Evolutionary conservation across 768 basidiomycete genomes (phyloP), one percentile per base, ranked within the genome.

Genomic region (Auricularia auricula-judae): DNA sequence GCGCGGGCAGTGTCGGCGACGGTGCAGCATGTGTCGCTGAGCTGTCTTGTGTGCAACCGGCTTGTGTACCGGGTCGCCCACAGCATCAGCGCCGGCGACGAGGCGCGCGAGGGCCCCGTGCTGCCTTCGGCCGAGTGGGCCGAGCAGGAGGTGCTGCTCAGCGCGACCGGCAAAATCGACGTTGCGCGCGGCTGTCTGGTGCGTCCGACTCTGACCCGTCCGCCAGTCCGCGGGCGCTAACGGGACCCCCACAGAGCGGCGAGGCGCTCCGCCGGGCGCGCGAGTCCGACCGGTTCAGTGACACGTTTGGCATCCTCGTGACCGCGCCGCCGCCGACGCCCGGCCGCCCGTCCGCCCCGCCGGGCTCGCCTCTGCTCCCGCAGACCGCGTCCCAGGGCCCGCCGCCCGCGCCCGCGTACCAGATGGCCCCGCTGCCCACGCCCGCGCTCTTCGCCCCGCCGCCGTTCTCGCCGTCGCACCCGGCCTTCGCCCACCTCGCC

Each of bases 61-160:
- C 71, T 79, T 44, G 82, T 82, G 42, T 92, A 92, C 77, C 88
- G 89, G 60, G 85, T 90, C 35, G 76, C 78, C 67, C 87, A 89
- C 69, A 74, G 78, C 36, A 79, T 86, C 62, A 76, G 83, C 47
- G 73, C 76, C 60, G 86, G 86, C 63, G 73, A 84, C 5, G 85
- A 87, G 65, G 78, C 79, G 14, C 81, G 81, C 61, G 86, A 86
- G 63, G 85, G 86, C 7, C 82, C 85, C 3, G 74, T 90, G 16
- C 75, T 89, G 61, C 88, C 89, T 16, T 83, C 83, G 1, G 84
- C 86, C 62, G 87, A 89, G 56, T 91, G 88, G 87, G 84, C 84
- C 4, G 89, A 91, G 75, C 80, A 82, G 61, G 87, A 89, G 70
- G 76, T 84, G 62, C 77, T 91, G 74, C 84, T 83, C 74, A 87